Evolutionary conservation across 2,329 filamentous ascomycete genomes (phyloP).

Genomic region (Aureobasidium leucospermi): DNA sequence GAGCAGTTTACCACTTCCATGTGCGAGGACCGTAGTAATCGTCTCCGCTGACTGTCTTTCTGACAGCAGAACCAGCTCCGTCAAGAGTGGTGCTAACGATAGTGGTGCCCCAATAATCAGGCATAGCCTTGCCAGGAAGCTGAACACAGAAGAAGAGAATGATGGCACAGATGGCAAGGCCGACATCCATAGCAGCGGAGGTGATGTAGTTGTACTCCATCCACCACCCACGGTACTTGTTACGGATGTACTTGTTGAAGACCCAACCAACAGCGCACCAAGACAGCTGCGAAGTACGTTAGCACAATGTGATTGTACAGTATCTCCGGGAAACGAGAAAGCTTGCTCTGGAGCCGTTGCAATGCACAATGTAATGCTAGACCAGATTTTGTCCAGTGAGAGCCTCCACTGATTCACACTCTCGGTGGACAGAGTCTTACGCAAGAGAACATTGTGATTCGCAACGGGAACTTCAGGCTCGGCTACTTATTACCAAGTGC

Average conservation of each 20-base stretch:
- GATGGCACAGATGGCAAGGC: slow-evolving; percentile 76
- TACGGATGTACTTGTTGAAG: slow-evolving; percentile 72
- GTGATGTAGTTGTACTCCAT: slow-evolving; percentile 87
- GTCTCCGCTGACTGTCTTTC: slow-evolving; percentile 50
- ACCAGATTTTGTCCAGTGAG: too few species aligned
- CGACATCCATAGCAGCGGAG: slow-evolving; percentile 74
- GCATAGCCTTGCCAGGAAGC: slow-evolving; percentile 65
- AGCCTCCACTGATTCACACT: too few species aligned
- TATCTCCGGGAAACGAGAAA: too few species aligned
- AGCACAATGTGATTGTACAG: background rate
- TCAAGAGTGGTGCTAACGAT: slow-evolving; percentile 33
- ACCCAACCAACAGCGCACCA: slow-evolving; percentile 80
- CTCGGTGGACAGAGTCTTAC: too few species aligned
- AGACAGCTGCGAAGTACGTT: slow-evolving; percentile 33
- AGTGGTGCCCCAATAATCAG: slow-evolving; percentile 83
- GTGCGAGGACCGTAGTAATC: slow-evolving; percentile 55
- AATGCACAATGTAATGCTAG: too few species aligned
- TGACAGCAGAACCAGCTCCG: slow-evolving; percentile 14
- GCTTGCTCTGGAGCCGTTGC: too few species aligned
- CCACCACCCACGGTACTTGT: slow-evolving; percentile 69
- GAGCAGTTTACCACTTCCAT: slow-evolving; percentile 19
- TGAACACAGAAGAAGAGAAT: slow-evolving; percentile 81
- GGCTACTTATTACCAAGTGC: background rate
- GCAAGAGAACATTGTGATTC: too few species aligned
- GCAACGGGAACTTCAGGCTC: too few species aligned